Evolutionary conservation across 805 yeast genomes (phyloP), one percentile per base, ranked within the genome.

Genomic region (Saturnispora mendoncae): DNA sequence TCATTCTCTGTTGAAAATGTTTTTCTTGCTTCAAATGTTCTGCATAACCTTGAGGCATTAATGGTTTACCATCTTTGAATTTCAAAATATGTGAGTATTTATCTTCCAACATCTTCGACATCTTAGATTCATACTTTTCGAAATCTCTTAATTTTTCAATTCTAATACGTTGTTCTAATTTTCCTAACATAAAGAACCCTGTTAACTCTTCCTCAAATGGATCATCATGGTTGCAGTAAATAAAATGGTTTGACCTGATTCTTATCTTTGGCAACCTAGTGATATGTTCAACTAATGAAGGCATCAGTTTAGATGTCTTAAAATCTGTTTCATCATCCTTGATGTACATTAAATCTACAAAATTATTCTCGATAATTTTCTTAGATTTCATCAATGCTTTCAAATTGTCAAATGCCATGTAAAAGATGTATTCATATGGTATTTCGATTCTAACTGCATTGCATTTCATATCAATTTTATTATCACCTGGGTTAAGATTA

Each of bases 191-290:
- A 52, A 71, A 78, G 21, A 80, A 74, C 52, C 74, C 65, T 18
- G 75, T 71, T 36, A 88, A 61, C 51, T 84, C 79, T 6, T 78
- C 67, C 58, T 90, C 97, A 57, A 88, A 87, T 6, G 94, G 90
- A 59, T 90, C 97, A 57, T 84, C 94, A 42, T 84, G 95, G 47
- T 87, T 67, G 19, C 80, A 69, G 29, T 87, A 62, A 4, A 80
- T 66, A 47, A 84, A 67, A 31, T 73, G 65, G 5, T 66, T 66
- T 0, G 94, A 66, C 32, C 64, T 69, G 28, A 87, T 49, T 18
- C 71, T 68, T 2, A 85, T 61, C 17, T 61, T 64, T 12, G 88
- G 88, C 6, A 90, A 64, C 14, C 62, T 46, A 4, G 65, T 47
- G 0, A 74, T 69, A 0, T 64, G 58, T n/a, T 61, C 63, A 14